Evolutionary conservation across 2,329 filamentous ascomycete genomes (phyloP).

Genomic region (Alternaria arbusti): DNA sequence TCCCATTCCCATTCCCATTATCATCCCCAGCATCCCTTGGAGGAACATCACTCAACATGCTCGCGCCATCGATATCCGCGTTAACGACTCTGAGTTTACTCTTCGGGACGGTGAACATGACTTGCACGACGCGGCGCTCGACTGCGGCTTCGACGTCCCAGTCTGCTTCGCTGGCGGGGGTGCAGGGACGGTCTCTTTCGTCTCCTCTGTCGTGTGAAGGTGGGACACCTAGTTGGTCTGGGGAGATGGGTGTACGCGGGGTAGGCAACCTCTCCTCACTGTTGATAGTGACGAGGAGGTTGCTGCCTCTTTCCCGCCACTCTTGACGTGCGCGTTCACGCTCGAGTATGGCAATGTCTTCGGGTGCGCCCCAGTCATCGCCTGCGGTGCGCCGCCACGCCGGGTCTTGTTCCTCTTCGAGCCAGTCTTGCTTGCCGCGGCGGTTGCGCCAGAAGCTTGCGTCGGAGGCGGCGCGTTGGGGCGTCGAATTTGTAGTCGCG

Average conservation of each 20-base stretch:
- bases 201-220: background rate
- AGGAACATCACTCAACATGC: slow-evolving; percentile 31
- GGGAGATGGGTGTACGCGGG: slow-evolving; percentile 34
- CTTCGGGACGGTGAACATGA: slow-evolving; percentile 92
- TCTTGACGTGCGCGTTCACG: slow-evolving; percentile 40
- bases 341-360: slow-evolving; percentile 40
- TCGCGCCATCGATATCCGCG: slow-evolving; percentile 40
- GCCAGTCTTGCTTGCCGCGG: slow-evolving; percentile 52
- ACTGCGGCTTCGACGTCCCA: slow-evolving; percentile 60
- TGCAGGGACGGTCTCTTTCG: slow-evolving; percentile 28
- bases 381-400: slow-evolving; percentile 44
- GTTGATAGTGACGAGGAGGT: slow-evolving; percentile 36
- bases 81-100: slow-evolving; percentile 91
- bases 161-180: slow-evolving; percentile 51
- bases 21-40: slow-evolving; percentile 14
- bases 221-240: slow-evolving; percentile 30
- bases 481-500: slow-evolving; percentile 23
- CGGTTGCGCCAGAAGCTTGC: slow-evolving; percentile 52
- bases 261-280: slow-evolving; percentile 35
- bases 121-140: slow-evolving; percentile 56
- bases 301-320: slow-evolving; percentile 37
- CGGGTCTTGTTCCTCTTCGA: slow-evolving; percentile 42
- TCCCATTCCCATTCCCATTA: background rate
- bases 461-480: slow-evolving; percentile 54
- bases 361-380: slow-evolving; percentile 45